These are phyloP conservation scores for Fusarium citri DNA, from an alignment of 2,329 filamentous ascomycete species.

Conservation along the genomic window DNA sequence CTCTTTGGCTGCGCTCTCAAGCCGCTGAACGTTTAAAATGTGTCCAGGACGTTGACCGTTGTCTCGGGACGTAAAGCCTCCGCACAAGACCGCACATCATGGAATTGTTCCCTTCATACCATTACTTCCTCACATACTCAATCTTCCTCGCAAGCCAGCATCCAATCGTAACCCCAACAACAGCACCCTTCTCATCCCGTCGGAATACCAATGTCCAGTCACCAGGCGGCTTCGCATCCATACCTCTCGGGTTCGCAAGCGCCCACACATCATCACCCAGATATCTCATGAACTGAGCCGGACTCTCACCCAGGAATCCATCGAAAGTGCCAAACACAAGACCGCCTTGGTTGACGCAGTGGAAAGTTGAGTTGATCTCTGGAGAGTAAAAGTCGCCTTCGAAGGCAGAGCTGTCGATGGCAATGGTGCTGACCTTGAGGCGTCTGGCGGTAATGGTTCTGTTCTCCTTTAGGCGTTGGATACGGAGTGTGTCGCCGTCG, in stretches of 20 bases:
- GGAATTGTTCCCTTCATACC: neutral
- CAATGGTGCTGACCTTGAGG: neutral
- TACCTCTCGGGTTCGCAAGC: conserved; percentile 27
- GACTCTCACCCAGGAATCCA: conserved; percentile 24
- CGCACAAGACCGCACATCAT: too few relatives aligned
- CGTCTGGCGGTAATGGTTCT: conserved; percentile 18
- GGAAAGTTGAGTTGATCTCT: conserved; percentile 27
- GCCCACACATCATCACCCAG: conserved; percentile 24
- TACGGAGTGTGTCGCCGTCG: conserved; percentile 10
- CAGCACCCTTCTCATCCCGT: neutral
- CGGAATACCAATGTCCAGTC: conserved; percentile 32
- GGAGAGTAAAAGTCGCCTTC: conserved; percentile 27
- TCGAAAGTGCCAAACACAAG: conserved; percentile 33
- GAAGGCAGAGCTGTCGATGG: conserved; percentile 4
- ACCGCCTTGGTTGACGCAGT: conserved; percentile 26
- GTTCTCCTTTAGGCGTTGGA: conserved; percentile 30
- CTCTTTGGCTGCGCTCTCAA: too few relatives aligned
- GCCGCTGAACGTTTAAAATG: neutral
- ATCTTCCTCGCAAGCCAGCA: conserved; percentile 30
- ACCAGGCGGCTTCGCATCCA: conserved; percentile 34
- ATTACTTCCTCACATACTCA: conserved; percentile 21
- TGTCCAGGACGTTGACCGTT: too few relatives aligned
- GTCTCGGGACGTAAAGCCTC: neutral
- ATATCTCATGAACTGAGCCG: conserved; percentile 30
- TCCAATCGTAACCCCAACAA: conserved; percentile 15